A percentile compares a stretch with the other conserved stretches of the same genome.
phyloP scores from a whole-genome alignment of 345 rosid genomes.

The Eucalyptus sp. region DNA sequence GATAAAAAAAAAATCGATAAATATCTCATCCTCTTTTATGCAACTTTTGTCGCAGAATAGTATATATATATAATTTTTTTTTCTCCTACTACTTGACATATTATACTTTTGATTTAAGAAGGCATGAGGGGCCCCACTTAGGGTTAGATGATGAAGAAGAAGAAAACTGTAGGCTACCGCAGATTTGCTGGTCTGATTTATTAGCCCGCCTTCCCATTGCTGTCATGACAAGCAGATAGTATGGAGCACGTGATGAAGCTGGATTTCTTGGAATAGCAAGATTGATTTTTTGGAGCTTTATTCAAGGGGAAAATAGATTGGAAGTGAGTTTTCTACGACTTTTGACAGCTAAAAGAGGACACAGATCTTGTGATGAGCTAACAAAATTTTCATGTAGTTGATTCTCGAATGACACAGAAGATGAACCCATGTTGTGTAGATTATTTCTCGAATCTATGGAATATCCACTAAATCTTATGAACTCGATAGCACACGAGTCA shows the following conservation, averaged over 20 bases:
- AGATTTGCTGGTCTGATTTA: neutral
- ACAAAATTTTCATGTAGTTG: neutral
- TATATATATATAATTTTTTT: neutral
- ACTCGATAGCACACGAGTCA: neutral
- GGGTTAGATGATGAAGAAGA: neutral
- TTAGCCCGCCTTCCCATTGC: neutral
- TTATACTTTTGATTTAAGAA: neutral
- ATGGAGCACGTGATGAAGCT: neutral
- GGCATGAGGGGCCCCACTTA: neutral
- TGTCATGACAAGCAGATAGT: neutral
- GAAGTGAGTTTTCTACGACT: neutral
- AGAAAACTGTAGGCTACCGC: neutral
- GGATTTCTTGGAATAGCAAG: neutral
- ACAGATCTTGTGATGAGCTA: neutral
- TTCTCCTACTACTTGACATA: neutral
- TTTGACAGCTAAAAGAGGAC: neutral
- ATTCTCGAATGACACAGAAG: accelerated
- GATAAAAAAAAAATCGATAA: neutral
- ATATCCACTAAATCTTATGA: neutral
- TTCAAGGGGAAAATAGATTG: neutral
- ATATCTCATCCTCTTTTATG: neutral
- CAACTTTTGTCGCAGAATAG: neutral
- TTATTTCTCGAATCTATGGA: accelerated
- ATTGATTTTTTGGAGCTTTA: neutral
- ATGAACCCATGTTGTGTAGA: accelerated